Evolutionary conservation across 1,284 basidiomycete genomes (phyloP), one percentile per base, ranked within the genome.

Genomic region (Leccinum angustisporum): DNA sequence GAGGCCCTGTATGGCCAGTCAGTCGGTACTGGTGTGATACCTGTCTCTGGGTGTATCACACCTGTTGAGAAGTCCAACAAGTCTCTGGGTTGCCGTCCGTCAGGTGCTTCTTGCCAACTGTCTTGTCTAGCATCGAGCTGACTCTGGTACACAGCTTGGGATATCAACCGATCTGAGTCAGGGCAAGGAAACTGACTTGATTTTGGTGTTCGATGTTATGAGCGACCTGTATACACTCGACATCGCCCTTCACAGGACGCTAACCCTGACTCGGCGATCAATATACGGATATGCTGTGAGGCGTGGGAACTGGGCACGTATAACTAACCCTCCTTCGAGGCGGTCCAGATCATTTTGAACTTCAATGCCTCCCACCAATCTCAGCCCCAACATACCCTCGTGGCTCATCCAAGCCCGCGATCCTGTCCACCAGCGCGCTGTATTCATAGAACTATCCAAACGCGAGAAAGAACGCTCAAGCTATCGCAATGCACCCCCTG

Each of bases 1-100:
- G 16, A 87, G 79, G 31, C 89, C 89, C 90, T 92, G 63, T 46
- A 57, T 31, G 38, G 58, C 65, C 50, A 54, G 57, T 54, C 31
- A 65, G 67, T 57, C 59, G n/a, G n/a, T n/a, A n/a, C n/a, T n/a
- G 33, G 54, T 58, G 21, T 10, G 9, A 30, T 61, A 46, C 50
- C 51, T 56, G 34, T 57, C 33, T 8, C 59, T 46, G 30, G 52
- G 56, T 61, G 61, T 62, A 55, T 50, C 65, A 21, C 63, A 88
- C 91, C 80, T 91, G 87, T 73, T 89, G 86, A 30, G 90, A 91
- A 38, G 90, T 87, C 90, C 91, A 93, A 72, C 91, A 93, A 21
- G 91, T 92, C 72, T 91, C 91, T 61, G 86, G 83, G 68, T 79
- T 88, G 14, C 83, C 80, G 70, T 93, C 91, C 18, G 85, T 81